phyloP scores from a whole-genome alignment of 2,329 filamentous ascomycete genomes.

The Chaetomium strumarium region DNA sequence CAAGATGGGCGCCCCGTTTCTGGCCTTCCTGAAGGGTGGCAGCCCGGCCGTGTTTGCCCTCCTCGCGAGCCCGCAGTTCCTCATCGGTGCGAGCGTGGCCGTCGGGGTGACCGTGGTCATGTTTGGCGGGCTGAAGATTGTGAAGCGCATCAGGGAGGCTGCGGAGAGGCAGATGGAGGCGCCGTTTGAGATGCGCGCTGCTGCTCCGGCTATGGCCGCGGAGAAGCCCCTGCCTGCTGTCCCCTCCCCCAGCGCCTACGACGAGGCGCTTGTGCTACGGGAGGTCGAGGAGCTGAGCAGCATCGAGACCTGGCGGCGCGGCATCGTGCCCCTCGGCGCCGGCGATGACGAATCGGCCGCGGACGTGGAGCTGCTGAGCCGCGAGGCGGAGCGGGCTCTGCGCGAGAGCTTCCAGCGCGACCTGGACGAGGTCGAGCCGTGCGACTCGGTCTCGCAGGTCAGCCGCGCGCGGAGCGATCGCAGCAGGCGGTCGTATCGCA shows the following conservation, averaged over 20 bases:
- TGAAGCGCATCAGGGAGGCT: conserved; percentile 67
- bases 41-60: conserved; percentile 84
- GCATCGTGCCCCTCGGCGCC: conserved; percentile 44
- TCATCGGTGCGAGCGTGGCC: conserved; percentile 83
- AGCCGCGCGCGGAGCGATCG: conserved; percentile 28
- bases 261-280: conserved; percentile 53
- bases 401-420: conserved; percentile 29
- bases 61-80: conserved; percentile 84
- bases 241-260: conserved; percentile 29
- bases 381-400: conserved; percentile 45
- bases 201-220: neutral
- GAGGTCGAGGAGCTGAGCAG: conserved; percentile 47
- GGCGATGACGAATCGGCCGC: conserved; percentile 41
- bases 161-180: conserved; percentile 25
- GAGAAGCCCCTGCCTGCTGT: conserved; percentile 2
- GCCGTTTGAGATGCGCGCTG: conserved; percentile 26
- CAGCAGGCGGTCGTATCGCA: conserved; percentile 25
- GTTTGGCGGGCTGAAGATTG: conserved; percentile 94
- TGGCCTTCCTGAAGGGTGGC: conserved; percentile 68
- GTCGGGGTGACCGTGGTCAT: conserved; percentile 93
- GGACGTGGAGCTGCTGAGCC: conserved; percentile 53
- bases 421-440: conserved; percentile 26
- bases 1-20: conserved; percentile 78
- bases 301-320: conserved; percentile 55
- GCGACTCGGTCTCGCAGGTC: conserved; percentile 24